phyloP scores from a whole-genome alignment of 139 green algal species.

The Picochlorum costavermella region DNA sequence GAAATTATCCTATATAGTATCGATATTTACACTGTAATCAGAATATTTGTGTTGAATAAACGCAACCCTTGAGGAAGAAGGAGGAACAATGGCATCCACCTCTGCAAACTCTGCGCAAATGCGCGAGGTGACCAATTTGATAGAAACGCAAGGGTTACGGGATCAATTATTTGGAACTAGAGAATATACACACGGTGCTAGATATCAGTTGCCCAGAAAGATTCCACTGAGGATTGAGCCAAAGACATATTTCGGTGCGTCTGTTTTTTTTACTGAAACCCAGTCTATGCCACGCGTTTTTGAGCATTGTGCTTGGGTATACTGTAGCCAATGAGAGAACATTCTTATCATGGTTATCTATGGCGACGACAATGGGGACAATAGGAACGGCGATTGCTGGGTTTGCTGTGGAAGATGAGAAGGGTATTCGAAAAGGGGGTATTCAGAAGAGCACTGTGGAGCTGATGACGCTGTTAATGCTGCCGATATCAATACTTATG shows the following conservation, averaged over 20 bases:
- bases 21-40: too few relatives aligned
- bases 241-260: constrained; percentile 80
- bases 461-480: constrained; percentile 60
- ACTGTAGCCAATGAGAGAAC: constrained; percentile 77
- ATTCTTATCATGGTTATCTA: constrained; percentile 75
- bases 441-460: constrained; percentile 60
- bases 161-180: constrained; percentile 30
- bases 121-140: too few relatives aligned
- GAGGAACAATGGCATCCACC: too few relatives aligned
- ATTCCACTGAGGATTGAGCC: constrained; percentile 80
- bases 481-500: constrained; percentile 75
- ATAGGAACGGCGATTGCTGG: constrained; percentile 68
- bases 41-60: too few relatives aligned
- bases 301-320: neutral
- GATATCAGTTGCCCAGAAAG: constrained; percentile 61
- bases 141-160: neutral
- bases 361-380: constrained; percentile 77
- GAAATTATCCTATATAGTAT: too few relatives aligned
- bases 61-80: too few relatives aligned
- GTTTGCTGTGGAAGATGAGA: constrained; percentile 35
- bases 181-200: constrained; percentile 35
- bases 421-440: constrained; percentile 3
- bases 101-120: too few relatives aligned
- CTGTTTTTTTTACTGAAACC: neutral
- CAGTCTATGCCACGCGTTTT: neutral